Evolutionary conservation across 345 rosid genomes (phyloP), one percentile per base, ranked within the genome.

Genomic region (Eutrema heterophyllum): DNA sequence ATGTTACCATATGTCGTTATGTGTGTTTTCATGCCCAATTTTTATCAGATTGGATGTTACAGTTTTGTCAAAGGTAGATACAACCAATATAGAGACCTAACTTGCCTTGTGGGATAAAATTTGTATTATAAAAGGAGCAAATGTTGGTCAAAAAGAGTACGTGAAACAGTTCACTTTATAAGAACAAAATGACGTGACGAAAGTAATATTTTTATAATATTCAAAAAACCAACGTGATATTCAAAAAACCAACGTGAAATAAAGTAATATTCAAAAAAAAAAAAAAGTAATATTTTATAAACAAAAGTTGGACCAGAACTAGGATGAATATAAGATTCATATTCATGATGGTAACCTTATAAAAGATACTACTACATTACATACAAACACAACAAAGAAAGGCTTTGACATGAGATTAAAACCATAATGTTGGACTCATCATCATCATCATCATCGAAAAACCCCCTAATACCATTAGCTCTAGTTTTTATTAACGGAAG

Each of bases 21-120:
- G 40, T 67, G 7, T 60, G 64, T 60, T 59, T 67, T 78, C 74
- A 61, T 52, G 68, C 70, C 81, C 68, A 70, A 48, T 4, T 30
- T 70, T 36, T 6, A 49, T 30, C 11, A 49, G 0, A 32, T 12
- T 15, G 15, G 63, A 75, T 57, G 35, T 71, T 64, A 30, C 49
- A 26, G 61, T 71, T 40, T 71, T 58, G 51, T 65, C 80, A 77
- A 77, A 5, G 75, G 26, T 77, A n/a, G 80, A 71, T 77, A 71
- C 76, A 77, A 77, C 80, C 59, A 71, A 41, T 36, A 24, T 36
- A 24, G 26, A 14, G 63, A 77, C 80, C 68, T 57, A 77, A 64
- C 72, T 49, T 71, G 51, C 9, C 55, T 49, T 40, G 6, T 48
- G 21, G 60, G 46, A 16, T 73, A 13, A 3, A 36, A 66, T 66